Base-by-base conservation (phyloP, 495 filamentous ascomycete genomes). In the Trichocladium antarcticum region DNA sequence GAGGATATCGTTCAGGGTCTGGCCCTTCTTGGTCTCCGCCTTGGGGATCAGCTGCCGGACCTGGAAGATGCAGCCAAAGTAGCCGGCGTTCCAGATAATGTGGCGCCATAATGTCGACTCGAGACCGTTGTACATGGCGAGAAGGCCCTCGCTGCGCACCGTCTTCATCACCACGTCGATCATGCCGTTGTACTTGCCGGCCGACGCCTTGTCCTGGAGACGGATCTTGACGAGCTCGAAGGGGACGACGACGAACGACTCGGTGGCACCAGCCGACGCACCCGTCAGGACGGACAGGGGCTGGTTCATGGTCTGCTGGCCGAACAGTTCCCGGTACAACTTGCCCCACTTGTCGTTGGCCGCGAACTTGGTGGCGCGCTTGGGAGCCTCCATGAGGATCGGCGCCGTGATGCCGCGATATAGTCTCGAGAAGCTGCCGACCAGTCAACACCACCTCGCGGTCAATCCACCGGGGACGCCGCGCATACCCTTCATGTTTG, bases 21-120 rank as follows among this genome's bases (percentile, higher is more conserved):
- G 82, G 51, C 80, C 75, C 45, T 69, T 71, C 76, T 95, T 95
- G 67, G 82, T 84, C 47, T 83, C 78, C 5, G 78, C 74, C 60
- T 80, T 76, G 32, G 92, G 92, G 19, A 98, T 63, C 56, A 95
- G 71, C 38, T 77, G 75, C 58, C 87, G 85, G 47, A 95, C 85
- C 69, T 98, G 92, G 78, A 88, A 89, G 68, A 98, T 98, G 69
- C 87, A 89, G 58, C 92, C 92, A 65, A 98, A 98, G 74, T 98
- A 98, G 38, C 92, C 92, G 7, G 85, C 76, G 67, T 98, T 98
- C 92, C 92, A 98, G 49, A 96, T 75, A 45, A 96, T 79, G 69
- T 98, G 92, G 54, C 92, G 84, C 92, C 92, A 98, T 64, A 96
- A 71, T 21, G 92, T 98, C 34, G 83, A 87, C 69, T 98, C 92